Evolutionary conservation across 257 asterid genomes (phyloP).

Genomic region (Solanum okadae): DNA sequence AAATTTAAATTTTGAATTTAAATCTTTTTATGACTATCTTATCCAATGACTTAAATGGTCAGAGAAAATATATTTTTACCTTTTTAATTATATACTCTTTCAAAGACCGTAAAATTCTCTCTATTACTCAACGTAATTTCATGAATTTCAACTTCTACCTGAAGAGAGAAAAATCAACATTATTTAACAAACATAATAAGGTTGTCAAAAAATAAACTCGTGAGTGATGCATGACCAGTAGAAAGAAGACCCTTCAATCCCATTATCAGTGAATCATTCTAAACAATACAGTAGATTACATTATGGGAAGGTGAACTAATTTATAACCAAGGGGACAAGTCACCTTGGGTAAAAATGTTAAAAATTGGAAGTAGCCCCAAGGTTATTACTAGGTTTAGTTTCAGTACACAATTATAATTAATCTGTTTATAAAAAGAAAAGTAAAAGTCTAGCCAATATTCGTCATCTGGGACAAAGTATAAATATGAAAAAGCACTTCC

Average conservation of each 20-base stretch:
- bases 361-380: neutral
- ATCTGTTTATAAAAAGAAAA: neutral
- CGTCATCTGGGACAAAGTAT: neutral
- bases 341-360: neutral
- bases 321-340: neutral
- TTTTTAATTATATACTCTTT: too few species aligned
- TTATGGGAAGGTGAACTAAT: neutral
- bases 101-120: neutral
- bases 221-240: neutral
- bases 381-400: neutral
- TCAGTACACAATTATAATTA: neutral
- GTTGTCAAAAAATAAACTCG: neutral
- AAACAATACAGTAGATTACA: neutral
- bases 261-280: neutral
- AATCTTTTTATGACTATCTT: neutral
- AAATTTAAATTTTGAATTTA: neutral
- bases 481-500: neutral
- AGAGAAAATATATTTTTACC: neutral
- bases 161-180: neutral
- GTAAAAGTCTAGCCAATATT: neutral
- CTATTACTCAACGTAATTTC: neutral
- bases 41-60: neutral
- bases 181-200: neutral
- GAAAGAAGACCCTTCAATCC: neutral
- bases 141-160: neutral